Evolutionary conservation across 495 filamentous ascomycete genomes (phyloP), one percentile per base, ranked within the genome.

Genomic region (Daldinia vernicosa): DNA sequence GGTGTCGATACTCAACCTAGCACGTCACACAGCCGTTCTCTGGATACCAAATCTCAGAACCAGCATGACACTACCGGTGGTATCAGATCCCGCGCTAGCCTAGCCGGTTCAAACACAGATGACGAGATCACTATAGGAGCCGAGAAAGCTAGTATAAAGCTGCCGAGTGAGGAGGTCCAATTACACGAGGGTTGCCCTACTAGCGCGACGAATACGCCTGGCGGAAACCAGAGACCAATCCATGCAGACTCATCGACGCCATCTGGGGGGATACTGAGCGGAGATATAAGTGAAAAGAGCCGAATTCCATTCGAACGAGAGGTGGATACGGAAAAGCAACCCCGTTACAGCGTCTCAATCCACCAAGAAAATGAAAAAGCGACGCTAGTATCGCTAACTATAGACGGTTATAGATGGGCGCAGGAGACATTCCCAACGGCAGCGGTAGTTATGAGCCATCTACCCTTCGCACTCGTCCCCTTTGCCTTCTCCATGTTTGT

Each of bases 401-500:
- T 54, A 11, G 77, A 86, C 14, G 17, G 59, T 0, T 86, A 84
- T 66, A 69, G 74, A 15, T 91, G 89, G 89, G 80, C 75, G 1
- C 85, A 88, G 47, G 87, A 90, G 73, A 90, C 88, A 0, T 91
- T 91, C 62, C 89, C 89, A 14, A 91, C 88, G 0, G 84, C 84
- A 27, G 86, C 86, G 0, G 84, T 87, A 0, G 88, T 91, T 0
- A 66, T 88, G 4, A 74, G 81, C 2, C 87, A 89, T 72, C 78
- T 91, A 28, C 89, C 89, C 3, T 87, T 86, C 39, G 84, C 87
- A 0, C 82, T 91, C 1, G 80, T 91, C 0, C 89, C 89, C 4
- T 91, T 91, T 69, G 85, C 88, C 1, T 84, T 91, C 54, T 77
- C 83, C 62, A 91, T 91, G 88, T 91, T 91, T 65, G 82, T 91